Percentiles rank a stretch among this genome's conserved stretches.
Conservation (phyloP, 176 grass and related monocot genomes). For the Eleusine coracana region DNA sequence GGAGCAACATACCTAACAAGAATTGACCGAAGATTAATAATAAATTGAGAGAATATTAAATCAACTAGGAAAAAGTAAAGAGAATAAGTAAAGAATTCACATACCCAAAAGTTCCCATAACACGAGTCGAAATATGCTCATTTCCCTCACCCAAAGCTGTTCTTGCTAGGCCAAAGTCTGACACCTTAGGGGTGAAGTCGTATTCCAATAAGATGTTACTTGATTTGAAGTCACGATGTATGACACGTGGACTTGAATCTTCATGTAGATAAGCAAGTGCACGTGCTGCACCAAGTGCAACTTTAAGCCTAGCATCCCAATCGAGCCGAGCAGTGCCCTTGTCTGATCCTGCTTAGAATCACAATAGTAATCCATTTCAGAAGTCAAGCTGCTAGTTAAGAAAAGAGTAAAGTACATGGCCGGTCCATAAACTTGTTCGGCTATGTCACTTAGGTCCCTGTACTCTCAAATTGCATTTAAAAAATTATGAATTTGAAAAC, state of each 20-base stretch:
- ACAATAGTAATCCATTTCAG: not conserved
- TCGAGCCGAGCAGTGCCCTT: slow-evolving; percentile 66
- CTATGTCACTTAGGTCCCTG: too few species aligned
- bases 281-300: slow-evolving; percentile 88
- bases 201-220: slow-evolving; percentile 98
- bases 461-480: too few species aligned
- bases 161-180: slow-evolving; percentile 92
- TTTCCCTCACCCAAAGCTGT: slow-evolving; percentile 76
- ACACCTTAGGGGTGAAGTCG: slow-evolving; percentile 90
- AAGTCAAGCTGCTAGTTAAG: not conserved
- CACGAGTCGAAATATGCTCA: slow-evolving; percentile 92
- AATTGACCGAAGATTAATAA: slow-evolving; percentile 16
- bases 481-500: slow-evolving; percentile 20
- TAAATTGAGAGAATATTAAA: slow-evolving; percentile 21
- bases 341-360: slow-evolving; percentile 61
- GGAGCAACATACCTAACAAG: slow-evolving; percentile 84
- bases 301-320: slow-evolving; percentile 86
- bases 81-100: slow-evolving; percentile 28
- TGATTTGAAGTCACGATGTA: slow-evolving; percentile 99
- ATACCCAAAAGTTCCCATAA: slow-evolving; percentile 99
- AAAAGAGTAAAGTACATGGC: too few species aligned
- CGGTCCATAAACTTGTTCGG: too few species aligned
- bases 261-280: slow-evolving; percentile 96
- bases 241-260: slow-evolving; percentile 97
- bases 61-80: slow-evolving; percentile 15